These are phyloP conservation scores for Hypoxylon rubiginosum DNA, from an alignment of 2,329 filamentous ascomycete genomes.

Conservation along the genomic window DNA sequence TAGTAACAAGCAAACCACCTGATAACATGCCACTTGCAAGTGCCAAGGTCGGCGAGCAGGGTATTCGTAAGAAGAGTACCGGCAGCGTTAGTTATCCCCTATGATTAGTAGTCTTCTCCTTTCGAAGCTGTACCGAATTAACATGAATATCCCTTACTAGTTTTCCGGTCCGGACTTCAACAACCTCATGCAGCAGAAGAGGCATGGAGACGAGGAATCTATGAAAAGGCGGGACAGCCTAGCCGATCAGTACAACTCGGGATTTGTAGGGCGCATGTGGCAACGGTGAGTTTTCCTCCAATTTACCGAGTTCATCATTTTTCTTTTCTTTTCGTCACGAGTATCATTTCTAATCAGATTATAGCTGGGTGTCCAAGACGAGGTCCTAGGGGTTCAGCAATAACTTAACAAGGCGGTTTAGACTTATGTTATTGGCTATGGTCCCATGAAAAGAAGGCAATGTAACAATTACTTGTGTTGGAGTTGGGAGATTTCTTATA, in stretches of 20 bases:
- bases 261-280: slow-evolving; percentile 30
- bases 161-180: slow-evolving; percentile 27
- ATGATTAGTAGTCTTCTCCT: background rate
- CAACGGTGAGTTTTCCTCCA: slow-evolving; percentile 16
- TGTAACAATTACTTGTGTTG: background rate
- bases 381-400: background rate
- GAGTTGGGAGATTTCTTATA: background rate
- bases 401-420: background rate
- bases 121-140: background rate
- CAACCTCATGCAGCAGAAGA: slow-evolving; percentile 27
- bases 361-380: slow-evolving; percentile 18
- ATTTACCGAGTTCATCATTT: background rate
- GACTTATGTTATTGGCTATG: no score
- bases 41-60: slow-evolving; percentile 28
- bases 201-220: slow-evolving; percentile 20
- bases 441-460: no score
- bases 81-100: slow-evolving; percentile 11
- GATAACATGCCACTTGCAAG: slow-evolving; percentile 18
- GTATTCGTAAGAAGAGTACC: slow-evolving; percentile 9
- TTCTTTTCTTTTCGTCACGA: background rate
- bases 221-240: slow-evolving; percentile 30
- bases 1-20: slow-evolving; percentile 16
- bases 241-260: slow-evolving; percentile 24
- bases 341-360: background rate
- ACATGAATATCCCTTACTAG: slow-evolving; percentile 3